phyloP scores from a whole-genome alignment of 2,329 filamentous ascomycete genomes.

The Colletotrichum karsti region DNA sequence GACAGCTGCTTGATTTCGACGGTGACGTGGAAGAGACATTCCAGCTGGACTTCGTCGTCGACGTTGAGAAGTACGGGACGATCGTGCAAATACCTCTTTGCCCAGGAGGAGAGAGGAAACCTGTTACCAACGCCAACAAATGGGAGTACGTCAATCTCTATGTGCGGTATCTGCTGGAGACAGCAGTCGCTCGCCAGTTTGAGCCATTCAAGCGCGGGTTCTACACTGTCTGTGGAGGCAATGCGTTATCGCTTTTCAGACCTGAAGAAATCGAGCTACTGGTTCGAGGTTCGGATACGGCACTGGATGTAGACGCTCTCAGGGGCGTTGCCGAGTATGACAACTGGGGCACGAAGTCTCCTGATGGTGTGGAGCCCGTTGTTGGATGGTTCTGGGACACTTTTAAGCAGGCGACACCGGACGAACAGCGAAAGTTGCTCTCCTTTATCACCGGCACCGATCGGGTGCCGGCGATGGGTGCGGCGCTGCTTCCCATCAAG shows the following conservation, averaged over 20 bases:
- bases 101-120: constrained; percentile 73
- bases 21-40: constrained; percentile 85
- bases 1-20: constrained; percentile 81
- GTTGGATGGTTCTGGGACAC: constrained; percentile 90
- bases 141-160: constrained; percentile 89
- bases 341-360: constrained; percentile 72
- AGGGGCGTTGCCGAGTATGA: constrained; percentile 83
- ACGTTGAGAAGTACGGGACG: constrained; percentile 80
- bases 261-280: constrained; percentile 93
- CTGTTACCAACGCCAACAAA: constrained; percentile 86
- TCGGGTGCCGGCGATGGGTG: constrained; percentile 87
- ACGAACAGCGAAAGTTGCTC: constrained; percentile 80
- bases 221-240: constrained; percentile 90
- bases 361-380: constrained; percentile 69
- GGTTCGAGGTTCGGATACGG: constrained; percentile 84
- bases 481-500: constrained; percentile 80
- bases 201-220: constrained; percentile 95
- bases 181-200: constrained; percentile 81
- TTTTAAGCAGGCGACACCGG: constrained; percentile 71
- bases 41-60: constrained; percentile 81
- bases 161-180: constrained; percentile 81
- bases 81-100: constrained; percentile 75
- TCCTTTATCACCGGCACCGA: constrained; percentile 92
- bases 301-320: constrained; percentile 80
- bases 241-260: constrained; percentile 85